Percentiles rank a stretch among this genome's conserved stretches.
phyloP scores from a whole-genome alignment of 2,329 filamentous ascomycete genomes.

The Sphaceloma murrayae region DNA sequence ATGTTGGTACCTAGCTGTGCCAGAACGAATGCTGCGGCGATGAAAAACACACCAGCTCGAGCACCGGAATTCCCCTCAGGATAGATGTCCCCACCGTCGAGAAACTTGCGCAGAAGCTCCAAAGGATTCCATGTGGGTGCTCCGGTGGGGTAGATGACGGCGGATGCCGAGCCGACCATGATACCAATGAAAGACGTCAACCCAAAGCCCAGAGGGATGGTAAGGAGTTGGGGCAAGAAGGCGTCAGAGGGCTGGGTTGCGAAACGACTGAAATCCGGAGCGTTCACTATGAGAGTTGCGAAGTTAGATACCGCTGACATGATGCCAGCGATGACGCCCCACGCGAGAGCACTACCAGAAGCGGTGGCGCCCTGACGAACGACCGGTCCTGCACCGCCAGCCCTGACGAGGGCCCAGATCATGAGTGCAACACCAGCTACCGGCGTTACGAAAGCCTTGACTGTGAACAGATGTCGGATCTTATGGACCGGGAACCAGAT shows the following conservation, averaged over 20 bases:
- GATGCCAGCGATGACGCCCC: slow-evolving; percentile 74
- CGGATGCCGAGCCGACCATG: slow-evolving; percentile 36
- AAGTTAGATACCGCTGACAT: slow-evolving; percentile 90
- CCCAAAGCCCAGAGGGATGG: slow-evolving; percentile 22
- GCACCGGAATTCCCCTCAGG: slow-evolving; percentile 33
- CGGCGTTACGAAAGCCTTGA: slow-evolving; percentile 78
- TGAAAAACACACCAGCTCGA: slow-evolving; percentile 42
- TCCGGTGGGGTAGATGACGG: slow-evolving; percentile 40
- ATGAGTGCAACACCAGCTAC: slow-evolving; percentile 76
- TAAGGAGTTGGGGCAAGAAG: slow-evolving; percentile 62
- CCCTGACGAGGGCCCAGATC: slow-evolving; percentile 74
- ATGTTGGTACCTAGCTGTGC: slow-evolving; percentile 57
- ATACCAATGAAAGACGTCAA: slow-evolving; percentile 19
- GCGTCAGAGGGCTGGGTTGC: slow-evolving; percentile 66
- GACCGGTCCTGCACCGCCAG: slow-evolving; percentile 75
- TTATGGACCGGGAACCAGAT: slow-evolving; percentile 86
- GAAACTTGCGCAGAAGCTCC: slow-evolving; percentile 34
- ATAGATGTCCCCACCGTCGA: slow-evolving; percentile 28
- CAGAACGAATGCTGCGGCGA: slow-evolving; percentile 38
- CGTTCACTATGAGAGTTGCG: slow-evolving; percentile 70
- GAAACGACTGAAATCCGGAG: slow-evolving; percentile 75
- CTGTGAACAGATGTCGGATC: slow-evolving; percentile 81
- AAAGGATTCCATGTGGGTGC: slow-evolving; percentile 48
- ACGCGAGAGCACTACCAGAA: slow-evolving; percentile 61
- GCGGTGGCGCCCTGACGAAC: slow-evolving; percentile 56